Evolutionary conservation across 2,329 filamentous ascomycete genomes (phyloP).

Genomic region (Ophiocordyceps camponoti-leonardi): DNA sequence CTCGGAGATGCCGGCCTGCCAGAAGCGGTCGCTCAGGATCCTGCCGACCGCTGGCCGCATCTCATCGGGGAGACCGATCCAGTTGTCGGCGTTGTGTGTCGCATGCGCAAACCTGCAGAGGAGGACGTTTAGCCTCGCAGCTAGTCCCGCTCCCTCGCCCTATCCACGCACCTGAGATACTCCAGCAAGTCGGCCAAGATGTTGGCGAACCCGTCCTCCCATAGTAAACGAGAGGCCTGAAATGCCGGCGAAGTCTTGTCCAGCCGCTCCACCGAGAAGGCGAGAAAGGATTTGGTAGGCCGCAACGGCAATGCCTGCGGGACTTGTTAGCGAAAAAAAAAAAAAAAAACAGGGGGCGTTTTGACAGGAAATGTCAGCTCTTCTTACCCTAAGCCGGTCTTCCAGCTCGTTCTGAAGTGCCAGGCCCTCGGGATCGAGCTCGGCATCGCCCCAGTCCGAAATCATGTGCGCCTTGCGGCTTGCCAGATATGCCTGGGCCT

Average conservation of each 20-base stretch:
- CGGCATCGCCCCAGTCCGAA: conserved; percentile 64
- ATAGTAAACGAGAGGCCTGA: conserved; percentile 61
- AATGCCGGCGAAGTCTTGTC: conserved; percentile 58
- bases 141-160: not conserved
- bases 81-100: conserved; percentile 74
- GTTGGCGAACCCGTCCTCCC: conserved; percentile 64
- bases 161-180: conserved; percentile 45
- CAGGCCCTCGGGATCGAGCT: conserved; percentile 64
- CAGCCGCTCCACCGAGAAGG: conserved; percentile 78
- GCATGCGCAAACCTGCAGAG: conserved; percentile 61
- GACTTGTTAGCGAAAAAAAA: not conserved
- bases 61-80: conserved; percentile 58
- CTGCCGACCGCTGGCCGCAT: conserved; percentile 62
- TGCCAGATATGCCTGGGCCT: conserved; percentile 64
- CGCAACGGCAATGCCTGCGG: conserved; percentile 58
- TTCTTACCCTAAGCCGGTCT: conserved; percentile 47
- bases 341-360: conserved; percentile 2
- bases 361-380: not conserved
- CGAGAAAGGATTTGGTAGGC: conserved; percentile 80
- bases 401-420: conserved; percentile 65
- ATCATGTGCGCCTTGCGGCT: conserved; percentile 56
- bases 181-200: conserved; percentile 79
- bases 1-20: conserved; percentile 93
- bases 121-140: no score
- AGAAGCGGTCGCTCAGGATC: conserved; percentile 87